phyloP scores from a whole-genome alignment of 306 rosid species.

The Cucurbita maxima region DNA sequence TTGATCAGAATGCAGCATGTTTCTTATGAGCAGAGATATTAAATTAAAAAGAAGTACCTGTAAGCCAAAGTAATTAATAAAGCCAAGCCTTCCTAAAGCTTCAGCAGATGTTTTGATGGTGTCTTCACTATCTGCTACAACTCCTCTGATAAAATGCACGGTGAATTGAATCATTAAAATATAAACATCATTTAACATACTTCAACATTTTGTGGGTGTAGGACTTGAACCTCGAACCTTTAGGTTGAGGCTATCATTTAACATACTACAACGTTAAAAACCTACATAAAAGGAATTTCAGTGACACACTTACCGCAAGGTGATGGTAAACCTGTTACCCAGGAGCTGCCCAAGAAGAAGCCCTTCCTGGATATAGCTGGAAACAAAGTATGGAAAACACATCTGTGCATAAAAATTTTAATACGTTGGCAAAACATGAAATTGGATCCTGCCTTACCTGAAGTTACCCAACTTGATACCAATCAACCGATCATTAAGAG shows the following conservation, averaged over 20 bases:
- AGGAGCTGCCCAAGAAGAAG: conserved; percentile 85
- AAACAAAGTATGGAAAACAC: conserved; percentile 14
- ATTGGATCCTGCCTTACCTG: conserved; percentile 45
- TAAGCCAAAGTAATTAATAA: conserved; percentile 91
- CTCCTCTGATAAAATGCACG: conserved; percentile 51
- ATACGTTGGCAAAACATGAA: background rate
- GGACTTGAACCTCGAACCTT: background rate
- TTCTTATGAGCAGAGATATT: background rate
- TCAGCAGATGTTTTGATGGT: conserved; percentile 64
- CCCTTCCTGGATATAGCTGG: conserved; percentile 72
- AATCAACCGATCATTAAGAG: conserved; percentile 73
- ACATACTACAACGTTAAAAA: background rate
- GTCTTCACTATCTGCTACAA: conserved; percentile 83
- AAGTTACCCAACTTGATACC: conserved; percentile 86
- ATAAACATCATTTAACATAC: background rate
- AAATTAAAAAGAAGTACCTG: conserved; percentile 38
- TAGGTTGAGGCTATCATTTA: background rate
- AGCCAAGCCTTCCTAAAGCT: conserved; percentile 69
- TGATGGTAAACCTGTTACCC: conserved; percentile 78
- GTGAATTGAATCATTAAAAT: conserved; percentile 3
- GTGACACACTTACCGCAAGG: conserved; percentile 56
- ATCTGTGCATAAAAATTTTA: conserved; percentile 8
- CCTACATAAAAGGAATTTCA: background rate
- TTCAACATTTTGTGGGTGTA: background rate
- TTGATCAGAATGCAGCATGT: background rate